phyloP scores from a whole-genome alignment of 1,284 basidiomycete genomes.

The Trichosporon sp. region DNA sequence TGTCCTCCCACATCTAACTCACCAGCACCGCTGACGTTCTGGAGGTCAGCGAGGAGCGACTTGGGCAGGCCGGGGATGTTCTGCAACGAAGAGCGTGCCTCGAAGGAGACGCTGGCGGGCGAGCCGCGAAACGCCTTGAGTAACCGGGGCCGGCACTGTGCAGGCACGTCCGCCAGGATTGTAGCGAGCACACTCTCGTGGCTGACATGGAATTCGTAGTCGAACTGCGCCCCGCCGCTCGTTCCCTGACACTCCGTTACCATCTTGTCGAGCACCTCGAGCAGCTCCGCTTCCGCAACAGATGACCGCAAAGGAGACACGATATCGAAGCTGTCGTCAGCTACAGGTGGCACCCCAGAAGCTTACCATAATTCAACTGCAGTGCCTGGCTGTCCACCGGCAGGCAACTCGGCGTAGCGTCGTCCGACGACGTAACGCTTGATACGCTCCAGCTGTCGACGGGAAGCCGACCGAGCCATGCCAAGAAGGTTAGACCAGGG shows the following conservation, averaged over 20 bases:
- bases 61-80: conserved; percentile 33
- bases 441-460: conserved; percentile 68
- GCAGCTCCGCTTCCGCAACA: conserved; percentile 48
- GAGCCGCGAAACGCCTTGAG: conserved; percentile 39
- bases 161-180: conserved; percentile 38
- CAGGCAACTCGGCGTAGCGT: conserved; percentile 53
- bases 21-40: conserved; percentile 58
- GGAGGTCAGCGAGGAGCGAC: conserved; percentile 37
- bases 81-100: conserved; percentile 28
- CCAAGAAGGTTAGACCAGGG: conserved; percentile 73
- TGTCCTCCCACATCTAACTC: conserved; percentile 6
- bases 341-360: neutral
- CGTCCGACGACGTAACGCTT: conserved; percentile 83
- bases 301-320: conserved; percentile 45
- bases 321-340: conserved; percentile 45
- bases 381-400: conserved; percentile 45
- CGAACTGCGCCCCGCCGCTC: conserved; percentile 26
- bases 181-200: conserved; percentile 42
- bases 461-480: conserved; percentile 78
- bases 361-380: conserved; percentile 42
- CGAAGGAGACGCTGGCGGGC: conserved; percentile 20
- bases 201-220: conserved; percentile 49
- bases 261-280: conserved; percentile 48
- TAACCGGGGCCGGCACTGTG: conserved; percentile 30
- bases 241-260: conserved; percentile 46